Evolutionary conservation across 2,329 filamentous ascomycete genomes (phyloP).

Genomic region (Sporothrix sp.): DNA sequence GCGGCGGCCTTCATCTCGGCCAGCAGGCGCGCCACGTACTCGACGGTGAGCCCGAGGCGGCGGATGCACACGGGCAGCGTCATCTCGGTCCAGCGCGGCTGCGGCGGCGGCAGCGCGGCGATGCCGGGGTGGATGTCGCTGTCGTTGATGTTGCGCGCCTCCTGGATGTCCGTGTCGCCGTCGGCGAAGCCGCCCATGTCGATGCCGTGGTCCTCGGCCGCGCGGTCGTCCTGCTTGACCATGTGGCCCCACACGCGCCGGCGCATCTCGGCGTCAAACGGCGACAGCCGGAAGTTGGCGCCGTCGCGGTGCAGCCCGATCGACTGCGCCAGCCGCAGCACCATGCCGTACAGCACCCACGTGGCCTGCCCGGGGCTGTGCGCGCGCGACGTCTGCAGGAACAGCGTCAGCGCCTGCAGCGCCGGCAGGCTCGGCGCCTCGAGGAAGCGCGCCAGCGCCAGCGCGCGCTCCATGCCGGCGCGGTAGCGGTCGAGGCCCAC

Average conservation of each 20-base stretch:
- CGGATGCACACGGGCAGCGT: constrained; percentile 41
- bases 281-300: constrained; percentile 32
- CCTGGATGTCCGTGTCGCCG: constrained; percentile 32
- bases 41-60: constrained; percentile 29
- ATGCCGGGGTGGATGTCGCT: constrained; percentile 35
- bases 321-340: constrained; percentile 18
- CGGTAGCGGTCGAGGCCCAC: constrained; percentile 14
- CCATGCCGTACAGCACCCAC: constrained; percentile 19
- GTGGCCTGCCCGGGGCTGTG: constrained; percentile 15
- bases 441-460: constrained; percentile 18
- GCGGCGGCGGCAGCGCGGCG: constrained; percentile 30
- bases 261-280: constrained; percentile 22
- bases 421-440: constrained; percentile 16
- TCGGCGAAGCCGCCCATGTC: constrained; percentile 26
- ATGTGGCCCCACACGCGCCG: constrained; percentile 18
- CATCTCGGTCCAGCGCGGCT: constrained; percentile 44
- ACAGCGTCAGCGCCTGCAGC: constrained; percentile 17
- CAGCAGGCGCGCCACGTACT: constrained; percentile 35
- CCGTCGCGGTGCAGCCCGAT: constrained; percentile 21
- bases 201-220: constrained; percentile 43
- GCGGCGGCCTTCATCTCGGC: constrained; percentile 22
- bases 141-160: constrained; percentile 45
- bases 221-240: constrained; percentile 17
- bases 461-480: constrained; percentile 16
- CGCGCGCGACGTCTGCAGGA: constrained; percentile 14